Base-by-base conservation (phyloP, 176 grass and related monocot genomes). In the Lolium perenne region DNA sequence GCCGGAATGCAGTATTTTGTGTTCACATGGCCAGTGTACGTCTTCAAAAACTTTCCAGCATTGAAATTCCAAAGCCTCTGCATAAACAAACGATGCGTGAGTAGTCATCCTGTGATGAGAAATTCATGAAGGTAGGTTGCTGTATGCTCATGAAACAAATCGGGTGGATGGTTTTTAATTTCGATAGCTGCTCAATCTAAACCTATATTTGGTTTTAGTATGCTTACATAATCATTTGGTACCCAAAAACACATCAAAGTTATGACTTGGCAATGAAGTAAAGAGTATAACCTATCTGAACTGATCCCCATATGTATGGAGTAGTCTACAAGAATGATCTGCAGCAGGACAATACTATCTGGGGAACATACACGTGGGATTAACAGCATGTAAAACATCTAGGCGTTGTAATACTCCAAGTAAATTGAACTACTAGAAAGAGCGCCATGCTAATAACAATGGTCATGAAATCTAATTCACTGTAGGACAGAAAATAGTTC, bases 31-130 rank as follows among this genome's bases (percentile, higher is more conserved):
- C 97, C 97, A 35, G 89, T 99, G 20, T 99, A 99, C 2, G 90
- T 94, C 85, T 99, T 99, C 4, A 94, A 87, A 87, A 92, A 99
- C 29, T 96, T 99, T 16, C 97, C 97, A 79, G 85, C 86, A 67
- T 90, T 84, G 74, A 92, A 94, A 82, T 99, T 91, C 97, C 94
- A 99, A 32, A 99, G 92, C 83, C 92, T 89, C 97, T 99, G 94
- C 41, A 76, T 71, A 71, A 92, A 83, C 54, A 74, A 91, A 77
- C n/a, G 77, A 76, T 61, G 35, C 9, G n/a, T 55, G 54, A 91
- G 41, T 17, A 76, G 25, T 70, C 10, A 65, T 76, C 46, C 54
- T 77, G 29, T 56, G 46, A 78, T 54, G 20, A 15, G 10, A 66
- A 35, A 10, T 78, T 13, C 26, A 68, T 50, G 29, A 57, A 61